Evolutionary conservation across 2,329 filamentous ascomycete species (phyloP).

Genomic region (Thermoascus crustaceus): DNA sequence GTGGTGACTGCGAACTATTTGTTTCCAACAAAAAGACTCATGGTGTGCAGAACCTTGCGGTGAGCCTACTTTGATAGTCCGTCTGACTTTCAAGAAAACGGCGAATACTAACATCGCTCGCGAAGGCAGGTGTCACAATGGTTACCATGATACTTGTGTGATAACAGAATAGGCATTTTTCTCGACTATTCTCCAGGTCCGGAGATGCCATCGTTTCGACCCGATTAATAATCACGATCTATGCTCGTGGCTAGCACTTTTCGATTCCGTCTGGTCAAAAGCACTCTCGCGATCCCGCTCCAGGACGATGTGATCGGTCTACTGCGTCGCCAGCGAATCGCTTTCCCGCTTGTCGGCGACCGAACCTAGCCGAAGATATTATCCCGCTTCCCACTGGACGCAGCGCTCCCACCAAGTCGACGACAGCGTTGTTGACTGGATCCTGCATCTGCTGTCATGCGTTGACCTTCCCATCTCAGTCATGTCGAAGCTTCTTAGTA

Average conservation of each 20-base stretch:
- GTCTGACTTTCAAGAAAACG: too few species aligned
- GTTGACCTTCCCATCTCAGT: neutral
- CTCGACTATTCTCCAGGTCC: too few species aligned
- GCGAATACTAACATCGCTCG: too few species aligned
- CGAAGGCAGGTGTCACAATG: too few species aligned
- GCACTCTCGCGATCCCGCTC: neutral
- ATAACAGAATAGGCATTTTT: too few species aligned
- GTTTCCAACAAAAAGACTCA: too few species aligned
- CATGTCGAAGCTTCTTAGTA: neutral
- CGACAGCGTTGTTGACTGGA: neutral
- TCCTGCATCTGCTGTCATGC: neutral
- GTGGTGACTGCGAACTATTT: too few species aligned
- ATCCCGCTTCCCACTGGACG: neutral
- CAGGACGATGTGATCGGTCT: slow-evolving; percentile 1
- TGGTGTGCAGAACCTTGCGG: too few species aligned
- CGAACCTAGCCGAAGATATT: neutral
- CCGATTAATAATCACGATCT: neutral
- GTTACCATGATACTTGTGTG: too few species aligned
- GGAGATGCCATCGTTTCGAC: neutral
- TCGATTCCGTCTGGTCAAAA: neutral
- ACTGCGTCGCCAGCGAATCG: too few species aligned
- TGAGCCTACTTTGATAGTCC: too few species aligned
- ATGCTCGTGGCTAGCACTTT: neutral
- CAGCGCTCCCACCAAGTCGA: neutral
- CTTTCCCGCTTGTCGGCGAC: neutral